phyloP scores from a whole-genome alignment of 1,284 basidiomycete genomes.

The Rhodotorula mucilaginosa region DNA sequence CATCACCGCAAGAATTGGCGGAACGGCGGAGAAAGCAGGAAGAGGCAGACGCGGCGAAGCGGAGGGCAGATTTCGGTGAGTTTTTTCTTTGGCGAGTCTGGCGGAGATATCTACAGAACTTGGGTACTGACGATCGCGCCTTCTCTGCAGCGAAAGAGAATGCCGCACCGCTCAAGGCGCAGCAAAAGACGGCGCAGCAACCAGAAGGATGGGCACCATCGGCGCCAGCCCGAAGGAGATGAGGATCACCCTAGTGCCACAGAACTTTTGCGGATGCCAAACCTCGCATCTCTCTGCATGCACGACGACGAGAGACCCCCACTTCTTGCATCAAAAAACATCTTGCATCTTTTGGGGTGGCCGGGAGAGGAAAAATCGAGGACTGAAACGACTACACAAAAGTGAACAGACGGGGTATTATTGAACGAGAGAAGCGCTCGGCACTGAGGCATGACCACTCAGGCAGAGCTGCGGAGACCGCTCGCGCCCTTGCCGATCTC shows the following conservation, averaged over 20 bases:
- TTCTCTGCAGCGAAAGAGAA: constrained; percentile 9
- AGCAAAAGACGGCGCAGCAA: constrained; percentile 19
- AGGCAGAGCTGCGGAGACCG: constrained; percentile 41
- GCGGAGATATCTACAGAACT: not conserved
- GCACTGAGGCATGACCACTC: not conserved
- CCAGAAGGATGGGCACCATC: constrained; percentile 24
- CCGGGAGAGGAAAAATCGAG: too few relatives aligned
- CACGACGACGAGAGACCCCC: not conserved
- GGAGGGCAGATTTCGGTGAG: constrained; percentile 30
- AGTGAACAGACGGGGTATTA: too few relatives aligned
- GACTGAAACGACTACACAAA: too few relatives aligned
- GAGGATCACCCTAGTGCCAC: too few relatives aligned
- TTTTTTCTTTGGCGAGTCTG: not conserved
- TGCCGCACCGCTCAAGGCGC: constrained; percentile 12
- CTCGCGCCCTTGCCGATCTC: constrained; percentile 50
- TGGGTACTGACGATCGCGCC: not conserved
- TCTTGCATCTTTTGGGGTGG: too few relatives aligned
- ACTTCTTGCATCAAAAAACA: not conserved
- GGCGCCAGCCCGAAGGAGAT: constrained; percentile 1
- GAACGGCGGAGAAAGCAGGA: constrained; percentile 12
- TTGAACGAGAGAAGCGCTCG: too few relatives aligned
- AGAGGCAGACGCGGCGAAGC: constrained; percentile 12
- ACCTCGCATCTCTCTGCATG: not conserved
- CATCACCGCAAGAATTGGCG: constrained; percentile 2
- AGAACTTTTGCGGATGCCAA: not conserved